phyloP scores from a whole-genome alignment of 768 basidiomycete genomes.

The Pleurotus djamor region DNA sequence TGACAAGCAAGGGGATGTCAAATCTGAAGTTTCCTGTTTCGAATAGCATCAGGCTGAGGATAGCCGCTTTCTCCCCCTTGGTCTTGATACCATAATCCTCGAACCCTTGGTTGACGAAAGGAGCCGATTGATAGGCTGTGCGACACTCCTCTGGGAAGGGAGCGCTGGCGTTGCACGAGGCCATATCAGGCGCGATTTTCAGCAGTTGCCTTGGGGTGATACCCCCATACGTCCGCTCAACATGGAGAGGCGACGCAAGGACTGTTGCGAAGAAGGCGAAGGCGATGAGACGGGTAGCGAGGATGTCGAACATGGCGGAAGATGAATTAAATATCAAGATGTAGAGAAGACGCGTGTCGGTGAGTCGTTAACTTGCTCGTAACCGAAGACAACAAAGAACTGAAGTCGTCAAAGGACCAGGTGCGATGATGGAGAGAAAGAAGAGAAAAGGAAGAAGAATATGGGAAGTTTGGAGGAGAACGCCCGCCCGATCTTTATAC shows the following conservation, averaged over 20 bases:
- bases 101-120: constrained; percentile 19
- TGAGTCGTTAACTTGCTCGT: too few relatives aligned
- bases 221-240: neutral
- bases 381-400: too few relatives aligned
- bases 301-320: neutral
- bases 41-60: constrained; percentile 18
- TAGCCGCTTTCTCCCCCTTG: constrained; percentile 18
- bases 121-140: constrained; percentile 16
- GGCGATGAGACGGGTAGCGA: neutral
- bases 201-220: constrained; percentile 16
- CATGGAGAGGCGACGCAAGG: neutral
- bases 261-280: constrained; percentile 1
- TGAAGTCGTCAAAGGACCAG: too few relatives aligned
- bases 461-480: too few relatives aligned
- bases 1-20: too few relatives aligned
- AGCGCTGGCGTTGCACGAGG: constrained; percentile 12
- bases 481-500: too few relatives aligned
- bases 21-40: constrained; percentile 17
- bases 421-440: too few relatives aligned
- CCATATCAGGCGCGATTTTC: constrained; percentile 13
- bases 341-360: too few relatives aligned
- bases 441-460: too few relatives aligned
- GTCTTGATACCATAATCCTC: constrained; percentile 13
- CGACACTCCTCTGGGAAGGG: constrained; percentile 16
- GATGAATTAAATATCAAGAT: too few relatives aligned